Conservation (phyloP, 805 yeast genomes). For the Lipomyces sp. region DNA sequence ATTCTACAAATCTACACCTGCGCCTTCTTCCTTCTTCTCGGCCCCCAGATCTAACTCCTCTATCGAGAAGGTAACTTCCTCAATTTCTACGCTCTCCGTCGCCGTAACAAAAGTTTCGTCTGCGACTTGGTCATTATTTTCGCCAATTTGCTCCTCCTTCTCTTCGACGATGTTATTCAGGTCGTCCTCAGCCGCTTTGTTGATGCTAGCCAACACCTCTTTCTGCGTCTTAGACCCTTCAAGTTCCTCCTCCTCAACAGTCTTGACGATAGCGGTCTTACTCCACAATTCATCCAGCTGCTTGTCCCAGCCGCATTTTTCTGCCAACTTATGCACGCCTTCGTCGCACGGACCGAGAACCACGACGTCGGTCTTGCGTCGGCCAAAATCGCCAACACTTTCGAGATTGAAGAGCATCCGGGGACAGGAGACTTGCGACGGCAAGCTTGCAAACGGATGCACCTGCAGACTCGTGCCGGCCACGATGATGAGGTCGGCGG, state of each 20-base stretch:
- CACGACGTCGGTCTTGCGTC: conserved; percentile 65
- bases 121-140: not conserved
- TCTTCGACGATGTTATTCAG: conserved; percentile 5
- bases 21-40: not conserved
- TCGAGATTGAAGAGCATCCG: conserved; percentile 79
- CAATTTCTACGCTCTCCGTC: conserved; percentile 4
- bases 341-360: conserved; percentile 67
- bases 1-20: not conserved
- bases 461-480: conserved; percentile 94
- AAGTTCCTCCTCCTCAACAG: conserved; percentile 22
- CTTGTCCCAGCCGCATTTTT: conserved; percentile 64
- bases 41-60: not conserved
- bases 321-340: conserved; percentile 60
- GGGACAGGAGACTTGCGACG: conserved; percentile 55
- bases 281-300: conserved; percentile 28
- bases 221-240: conserved; percentile 16
- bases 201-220: conserved; percentile 19
- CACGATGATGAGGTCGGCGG: conserved; percentile 72
- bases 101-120: conserved; percentile 4
- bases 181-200: conserved; percentile 10
- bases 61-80: not conserved
- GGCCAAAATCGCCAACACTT: conserved; percentile 67
- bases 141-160: not conserved
- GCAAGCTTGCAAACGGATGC: conserved; percentile 85
- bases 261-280: conserved; percentile 15